Evolutionary conservation across 306 rosid species (phyloP), one percentile per base, ranked within the genome.

Genomic region (Rosa chinensis): DNA sequence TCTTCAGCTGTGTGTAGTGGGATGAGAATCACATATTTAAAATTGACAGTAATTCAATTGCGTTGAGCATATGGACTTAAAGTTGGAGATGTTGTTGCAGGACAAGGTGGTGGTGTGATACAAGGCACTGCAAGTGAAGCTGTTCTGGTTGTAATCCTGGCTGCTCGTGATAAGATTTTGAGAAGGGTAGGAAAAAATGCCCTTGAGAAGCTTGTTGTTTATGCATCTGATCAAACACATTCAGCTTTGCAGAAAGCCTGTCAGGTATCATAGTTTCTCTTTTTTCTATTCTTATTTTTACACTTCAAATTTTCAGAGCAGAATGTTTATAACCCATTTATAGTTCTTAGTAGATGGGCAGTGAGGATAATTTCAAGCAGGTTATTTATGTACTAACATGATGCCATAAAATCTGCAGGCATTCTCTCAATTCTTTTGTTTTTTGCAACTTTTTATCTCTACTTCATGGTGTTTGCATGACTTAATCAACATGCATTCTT

Each of bases 101-200:
- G 97, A 66, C 75, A 85, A 79, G 99, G 97, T 67, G 99, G 97
- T 78, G 97, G 99, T 84, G 97, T 94, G 39, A 94, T 94, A 72
- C 99, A 92, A 83, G 99, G 99, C 61, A 91, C 99, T 59, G 97
- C 99, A 32, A 94, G 99, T 88, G 99, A 94, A 84, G 97, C 99
- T 78, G 85, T 86, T 71, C 87, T 94, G n/a, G 97, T 94, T 83
- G 99, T 92, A 63, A 70, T 94, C 77, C 52, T 94, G 85, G 97
- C 99, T 18, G 97, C 97, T n/a, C 99, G 97, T 63, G 97, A 91
- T 82, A 90, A 80, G 82, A 76, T 87, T 78, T 79, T 91, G 77
- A 82, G 87, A 72, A 86, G 45, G 49, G 79, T 80, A 40, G 97
- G 99, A 72, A 87, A 88, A 84, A 78, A 18, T 61, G 73, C 88